phyloP scores from a whole-genome alignment of 805 yeast species.

The Nakazawaea sp. region DNA sequence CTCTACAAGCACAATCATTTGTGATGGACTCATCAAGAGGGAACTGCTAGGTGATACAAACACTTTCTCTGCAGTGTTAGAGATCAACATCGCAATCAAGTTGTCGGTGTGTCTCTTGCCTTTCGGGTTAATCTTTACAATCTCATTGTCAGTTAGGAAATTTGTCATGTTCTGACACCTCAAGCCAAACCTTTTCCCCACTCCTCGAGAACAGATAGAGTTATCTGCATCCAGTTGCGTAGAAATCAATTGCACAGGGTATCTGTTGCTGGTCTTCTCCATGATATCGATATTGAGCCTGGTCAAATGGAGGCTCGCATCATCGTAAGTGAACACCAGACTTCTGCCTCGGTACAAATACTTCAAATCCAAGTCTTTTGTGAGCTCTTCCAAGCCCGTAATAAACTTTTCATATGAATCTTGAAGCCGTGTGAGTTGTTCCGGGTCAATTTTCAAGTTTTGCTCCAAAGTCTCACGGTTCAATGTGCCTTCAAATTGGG shows the following conservation, averaged over 20 bases:
- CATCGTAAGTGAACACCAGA: conserved; percentile 1
- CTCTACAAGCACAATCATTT: neutral
- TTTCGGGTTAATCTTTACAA: neutral
- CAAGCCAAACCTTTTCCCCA: neutral
- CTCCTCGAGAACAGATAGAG: too few species aligned
- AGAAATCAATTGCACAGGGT: neutral
- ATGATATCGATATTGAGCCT: neutral
- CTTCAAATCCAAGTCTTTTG: neutral
- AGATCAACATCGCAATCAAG: neutral
- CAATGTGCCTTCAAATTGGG: too few species aligned
- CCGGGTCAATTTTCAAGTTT: neutral
- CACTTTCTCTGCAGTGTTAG: neutral
- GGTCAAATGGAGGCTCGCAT: neutral
- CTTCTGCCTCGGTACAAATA: conserved; percentile 7
- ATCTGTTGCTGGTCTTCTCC: too few species aligned
- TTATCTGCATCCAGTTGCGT: too few species aligned
- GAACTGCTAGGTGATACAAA: neutral
- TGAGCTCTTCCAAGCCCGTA: neutral
- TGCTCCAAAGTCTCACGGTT: neutral
- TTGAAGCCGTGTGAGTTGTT: neutral
- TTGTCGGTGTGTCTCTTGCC: neutral
- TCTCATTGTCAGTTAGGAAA: neutral
- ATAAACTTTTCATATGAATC: neutral
- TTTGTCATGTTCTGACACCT: neutral
- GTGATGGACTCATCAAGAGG: neutral